Evolutionary conservation across 2,329 filamentous ascomycete genomes (phyloP).

Genomic region (Sarocladiaceae sp.): DNA sequence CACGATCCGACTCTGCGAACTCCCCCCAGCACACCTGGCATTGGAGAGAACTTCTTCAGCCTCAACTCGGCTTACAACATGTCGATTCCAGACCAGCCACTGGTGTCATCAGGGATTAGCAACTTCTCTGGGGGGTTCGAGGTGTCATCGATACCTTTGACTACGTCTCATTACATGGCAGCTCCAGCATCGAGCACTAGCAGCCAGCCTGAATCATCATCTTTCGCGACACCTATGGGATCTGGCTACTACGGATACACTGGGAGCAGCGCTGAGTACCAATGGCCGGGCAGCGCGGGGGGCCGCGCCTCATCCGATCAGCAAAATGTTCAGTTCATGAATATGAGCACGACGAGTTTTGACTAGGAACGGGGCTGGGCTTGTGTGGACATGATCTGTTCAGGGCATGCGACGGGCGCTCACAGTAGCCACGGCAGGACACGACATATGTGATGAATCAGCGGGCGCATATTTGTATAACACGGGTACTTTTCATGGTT

Average conservation of each 20-base stretch:
- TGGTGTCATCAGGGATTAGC: conserved; percentile 41
- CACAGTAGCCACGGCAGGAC: too few species aligned
- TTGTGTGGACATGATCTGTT: too few species aligned
- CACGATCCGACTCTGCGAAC: conserved; percentile 44
- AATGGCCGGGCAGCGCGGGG: conserved; percentile 39
- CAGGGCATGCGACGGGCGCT: too few species aligned
- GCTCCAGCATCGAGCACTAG: conserved; percentile 23
- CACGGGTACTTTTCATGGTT: conserved; percentile 2
- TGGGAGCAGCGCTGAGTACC: conserved; percentile 39
- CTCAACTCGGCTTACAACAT: conserved; percentile 33
- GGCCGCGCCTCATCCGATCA: conserved; percentile 21
- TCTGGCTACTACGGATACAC: conserved; percentile 33
- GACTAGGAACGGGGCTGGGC: not conserved
- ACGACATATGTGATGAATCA: not conserved
- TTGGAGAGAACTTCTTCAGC: conserved; percentile 34
- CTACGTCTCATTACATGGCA: conserved; percentile 41
- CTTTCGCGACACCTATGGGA: conserved; percentile 36
- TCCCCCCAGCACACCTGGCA: conserved; percentile 46
- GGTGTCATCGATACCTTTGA: conserved; percentile 31
- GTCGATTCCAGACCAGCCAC: conserved; percentile 38
- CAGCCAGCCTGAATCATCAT: conserved; percentile 44
- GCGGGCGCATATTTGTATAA: not conserved
- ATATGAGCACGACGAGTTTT: conserved; percentile 26
- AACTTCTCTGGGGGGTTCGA: conserved; percentile 42
- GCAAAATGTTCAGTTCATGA: conserved; percentile 25